Evolutionary conservation across 805 yeast genomes (phyloP), one percentile per base, ranked within the genome.

Genomic region (Schwanniomyces occidentalis): DNA sequence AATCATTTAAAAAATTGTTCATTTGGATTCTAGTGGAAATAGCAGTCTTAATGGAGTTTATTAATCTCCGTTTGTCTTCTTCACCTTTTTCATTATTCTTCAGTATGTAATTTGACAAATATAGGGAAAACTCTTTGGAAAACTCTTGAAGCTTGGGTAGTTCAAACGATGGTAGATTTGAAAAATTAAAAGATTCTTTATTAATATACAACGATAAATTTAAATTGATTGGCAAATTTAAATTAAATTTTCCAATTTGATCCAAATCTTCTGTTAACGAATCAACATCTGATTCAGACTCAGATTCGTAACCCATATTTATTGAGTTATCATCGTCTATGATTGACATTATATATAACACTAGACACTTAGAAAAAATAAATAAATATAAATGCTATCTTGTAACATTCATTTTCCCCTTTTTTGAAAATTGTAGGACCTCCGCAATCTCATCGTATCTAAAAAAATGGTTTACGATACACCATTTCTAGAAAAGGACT

Each of bases 241-340:
- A 36, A 34, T 68, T 68, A 36, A 65, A 52, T 19, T 63, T 49
- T 0, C 85, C 85, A 12, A 79, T 72, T 40, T 65, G 73, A 34
- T 78, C 78, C 32, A 78, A 53, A 7, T 75, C 76, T 15, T 58
- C 62, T 0, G 75, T 63, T 21, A 76, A 44, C 0, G 74, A 69
- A 46, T 69, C 58, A 26, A 51, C 44, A 16, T 56, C 69, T 8
- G 60, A 51, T 8, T 61, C 67, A 5, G 46, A 43, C 9, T 35
- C 38, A 22, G 28, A 18, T 17, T 20, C 31, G n/a, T 8, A 13
- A 8, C 21, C 33, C 22, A 5, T 5, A 15, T 28, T 14, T 10
- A 17, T 19, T 16, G 23, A 18, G 8, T 7, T 28, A 19, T n/a
- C n/a, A n/a, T n/a, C n/a, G n/a, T n/a, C n/a, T n/a, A n/a, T n/a